phyloP scores from a whole-genome alignment of 1,139 yeast species.

The Sugiyamaella grinbergsii region DNA sequence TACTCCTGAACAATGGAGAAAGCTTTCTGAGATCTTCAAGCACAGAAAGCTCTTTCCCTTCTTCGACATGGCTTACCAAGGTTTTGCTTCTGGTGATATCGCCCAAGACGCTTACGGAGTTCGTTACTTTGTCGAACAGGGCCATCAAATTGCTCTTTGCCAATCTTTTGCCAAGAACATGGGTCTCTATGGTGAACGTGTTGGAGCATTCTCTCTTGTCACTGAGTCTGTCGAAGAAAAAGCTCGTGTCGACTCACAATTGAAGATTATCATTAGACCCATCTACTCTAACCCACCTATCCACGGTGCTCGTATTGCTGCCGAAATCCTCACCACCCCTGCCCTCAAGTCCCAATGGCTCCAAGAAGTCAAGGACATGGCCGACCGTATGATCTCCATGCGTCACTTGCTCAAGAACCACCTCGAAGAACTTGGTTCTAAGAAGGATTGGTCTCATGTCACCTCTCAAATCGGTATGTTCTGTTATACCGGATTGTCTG shows the following conservation, averaged over 20 bases:
- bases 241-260: conserved; percentile 63
- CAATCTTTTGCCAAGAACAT: conserved; percentile 98
- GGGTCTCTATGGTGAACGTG: conserved; percentile 98
- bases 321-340: conserved; percentile 68
- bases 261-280: conserved; percentile 75
- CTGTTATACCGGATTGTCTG: conserved; percentile 83
- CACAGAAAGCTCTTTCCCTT: conserved; percentile 73
- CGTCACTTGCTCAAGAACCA: conserved; percentile 64
- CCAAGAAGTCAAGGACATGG: conserved; percentile 82
- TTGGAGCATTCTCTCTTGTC: conserved; percentile 73
- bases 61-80: conserved; percentile 97
- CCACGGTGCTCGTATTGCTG: conserved; percentile 91
- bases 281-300: conserved; percentile 95
- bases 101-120: conserved; percentile 85
- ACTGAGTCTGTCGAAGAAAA: conserved; percentile 44
- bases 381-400: conserved; percentile 79
- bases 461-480: conserved; percentile 95
- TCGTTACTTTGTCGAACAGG: conserved; percentile 70
- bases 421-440: conserved; percentile 68
- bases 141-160: conserved; percentile 54
- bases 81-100: conserved; percentile 90
- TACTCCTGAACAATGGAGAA: conserved; percentile 78
- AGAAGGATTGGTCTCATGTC: conserved; percentile 93
- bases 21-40: conserved; percentile 63
- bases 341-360: conserved; percentile 79